Conservation (phyloP, 164 flowering plant species). For the Nymphaea colorata region DNA sequence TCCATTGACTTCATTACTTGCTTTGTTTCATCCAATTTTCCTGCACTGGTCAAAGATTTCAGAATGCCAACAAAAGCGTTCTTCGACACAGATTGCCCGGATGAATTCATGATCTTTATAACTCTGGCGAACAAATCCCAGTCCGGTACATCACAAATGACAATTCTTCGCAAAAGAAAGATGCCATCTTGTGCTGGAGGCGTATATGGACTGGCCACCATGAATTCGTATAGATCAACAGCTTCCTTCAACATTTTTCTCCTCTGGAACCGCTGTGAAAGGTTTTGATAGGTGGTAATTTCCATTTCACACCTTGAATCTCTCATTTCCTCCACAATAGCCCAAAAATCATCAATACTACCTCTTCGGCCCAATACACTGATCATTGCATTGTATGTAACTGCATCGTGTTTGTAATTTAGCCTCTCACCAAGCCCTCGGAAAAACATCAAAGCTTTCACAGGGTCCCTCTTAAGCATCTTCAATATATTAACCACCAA, state of each 20-base stretch:
- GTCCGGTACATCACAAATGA: slow-evolving; percentile 27
- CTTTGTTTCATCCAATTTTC: slow-evolving; percentile 34
- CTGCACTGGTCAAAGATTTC: slow-evolving; percentile 55
- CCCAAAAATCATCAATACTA: slow-evolving; percentile 50
- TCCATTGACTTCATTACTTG: slow-evolving; percentile 51
- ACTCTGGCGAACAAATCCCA: slow-evolving; percentile 46
- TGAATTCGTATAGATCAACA: slow-evolving; percentile 60
- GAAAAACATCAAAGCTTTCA: slow-evolving; percentile 53
- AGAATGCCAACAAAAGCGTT: slow-evolving; percentile 32
- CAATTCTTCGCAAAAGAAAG: slow-evolving; percentile 51
- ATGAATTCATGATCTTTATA: slow-evolving; percentile 25
- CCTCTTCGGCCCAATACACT: slow-evolving; percentile 52
- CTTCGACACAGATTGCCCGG: slow-evolving; percentile 36
- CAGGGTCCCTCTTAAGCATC: slow-evolving; percentile 29
- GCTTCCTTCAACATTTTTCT: slow-evolving; percentile 55
- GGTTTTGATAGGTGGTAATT: slow-evolving; percentile 30
- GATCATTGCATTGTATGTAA: slow-evolving; percentile 44
- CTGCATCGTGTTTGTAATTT: slow-evolving; percentile 30
- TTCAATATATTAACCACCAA: slow-evolving; percentile 37
- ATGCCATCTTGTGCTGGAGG: slow-evolving; percentile 43
- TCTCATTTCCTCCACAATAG: slow-evolving; percentile 50
- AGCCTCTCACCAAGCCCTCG: slow-evolving; percentile 55
- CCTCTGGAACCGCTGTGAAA: slow-evolving; percentile 30
- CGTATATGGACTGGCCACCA: slow-evolving; percentile 39
- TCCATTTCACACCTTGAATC: slow-evolving; percentile 45